These are phyloP conservation scores for Pisolithus microcarpus DNA, from an alignment of 768 basidiomycete genomes.

Conservation along the genomic window DNA sequence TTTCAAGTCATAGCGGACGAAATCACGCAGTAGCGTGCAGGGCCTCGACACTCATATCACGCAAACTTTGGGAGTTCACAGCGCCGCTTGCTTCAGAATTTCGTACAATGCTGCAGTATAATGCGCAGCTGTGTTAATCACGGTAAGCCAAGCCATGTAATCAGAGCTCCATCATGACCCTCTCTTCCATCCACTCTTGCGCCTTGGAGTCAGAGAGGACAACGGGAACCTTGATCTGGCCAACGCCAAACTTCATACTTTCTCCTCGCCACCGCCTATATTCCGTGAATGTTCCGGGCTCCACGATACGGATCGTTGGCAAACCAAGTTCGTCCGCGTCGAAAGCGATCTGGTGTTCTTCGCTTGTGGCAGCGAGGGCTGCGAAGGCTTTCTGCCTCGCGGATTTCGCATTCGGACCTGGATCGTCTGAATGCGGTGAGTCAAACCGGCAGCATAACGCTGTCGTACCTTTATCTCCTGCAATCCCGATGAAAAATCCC, in stretches of 20 bases:
- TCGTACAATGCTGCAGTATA: too few species aligned
- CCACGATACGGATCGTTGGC: conserved; percentile 6
- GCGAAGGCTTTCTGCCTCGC: background rate
- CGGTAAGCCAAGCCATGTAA: too few species aligned
- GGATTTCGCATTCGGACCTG: background rate
- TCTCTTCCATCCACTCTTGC: conserved; percentile 3
- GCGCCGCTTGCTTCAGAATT: too few species aligned
- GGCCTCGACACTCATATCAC: too few species aligned
- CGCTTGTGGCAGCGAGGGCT: background rate
- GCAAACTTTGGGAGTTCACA: too few species aligned
- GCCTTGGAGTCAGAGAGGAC: conserved; percentile 1
- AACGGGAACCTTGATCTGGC: conserved; percentile 6
- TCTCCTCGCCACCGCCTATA: conserved; percentile 3
- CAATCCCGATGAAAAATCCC: conserved; percentile 2
- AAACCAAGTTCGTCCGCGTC: background rate
- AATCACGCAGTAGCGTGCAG: too few species aligned
- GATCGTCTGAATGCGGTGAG: too few species aligned
- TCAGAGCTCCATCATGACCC: background rate
- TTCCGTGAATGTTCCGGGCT: conserved; percentile 4
- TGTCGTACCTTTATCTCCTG: too few species aligned
- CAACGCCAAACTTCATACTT: background rate
- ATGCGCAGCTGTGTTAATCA: too few species aligned
- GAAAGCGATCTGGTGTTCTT: background rate
- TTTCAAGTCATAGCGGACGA: too few species aligned
- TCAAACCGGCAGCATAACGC: too few species aligned